Percentiles rank a stretch among this genome's conserved stretches.
Evolutionary conservation across 2,329 filamentous ascomycete genomes (phyloP).

Genomic region (Bertia moriformis): DNA sequence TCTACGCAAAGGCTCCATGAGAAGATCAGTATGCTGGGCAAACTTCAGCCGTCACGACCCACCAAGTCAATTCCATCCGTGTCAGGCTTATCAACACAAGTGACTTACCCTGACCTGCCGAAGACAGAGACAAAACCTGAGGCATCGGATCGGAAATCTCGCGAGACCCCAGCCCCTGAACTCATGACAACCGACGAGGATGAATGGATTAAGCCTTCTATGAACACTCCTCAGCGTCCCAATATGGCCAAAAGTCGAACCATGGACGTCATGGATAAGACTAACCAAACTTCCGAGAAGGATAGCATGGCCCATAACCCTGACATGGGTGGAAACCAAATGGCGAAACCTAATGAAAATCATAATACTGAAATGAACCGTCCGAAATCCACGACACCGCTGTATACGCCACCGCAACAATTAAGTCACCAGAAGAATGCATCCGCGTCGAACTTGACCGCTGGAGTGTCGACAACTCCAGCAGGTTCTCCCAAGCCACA

Average conservation of each 20-base stretch:
- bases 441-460: slow-evolving; percentile 28
- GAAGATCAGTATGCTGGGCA: slow-evolving; percentile 65
- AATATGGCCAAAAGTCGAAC: slow-evolving; percentile 13
- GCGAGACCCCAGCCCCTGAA: slow-evolving; percentile 40
- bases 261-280: slow-evolving; percentile 28
- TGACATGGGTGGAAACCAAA: slow-evolving; percentile 12
- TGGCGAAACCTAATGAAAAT: slow-evolving; percentile 21
- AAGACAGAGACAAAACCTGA: slow-evolving; percentile 12
- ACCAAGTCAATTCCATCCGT: slow-evolving; percentile 30
- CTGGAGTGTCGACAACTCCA: slow-evolving; percentile 36
- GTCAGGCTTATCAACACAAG: slow-evolving; percentile 15
- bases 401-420: neutral
- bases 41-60: slow-evolving; percentile 33
- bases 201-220: slow-evolving; percentile 50
- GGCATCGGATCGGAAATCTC: slow-evolving; percentile 9
- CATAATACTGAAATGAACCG: neutral
- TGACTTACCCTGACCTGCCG: slow-evolving; percentile 12
- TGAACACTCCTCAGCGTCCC: slow-evolving; percentile 20
- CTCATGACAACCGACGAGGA: slow-evolving; percentile 43
- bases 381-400: neutral
- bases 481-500: slow-evolving; percentile 39
- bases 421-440: neutral
- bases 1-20: slow-evolving; percentile 90
- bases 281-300: slow-evolving; percentile 6
- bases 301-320: slow-evolving; percentile 22